Evolutionary conservation across 768 basidiomycete genomes (phyloP).

Genomic region (Trametes cinnabarina): DNA sequence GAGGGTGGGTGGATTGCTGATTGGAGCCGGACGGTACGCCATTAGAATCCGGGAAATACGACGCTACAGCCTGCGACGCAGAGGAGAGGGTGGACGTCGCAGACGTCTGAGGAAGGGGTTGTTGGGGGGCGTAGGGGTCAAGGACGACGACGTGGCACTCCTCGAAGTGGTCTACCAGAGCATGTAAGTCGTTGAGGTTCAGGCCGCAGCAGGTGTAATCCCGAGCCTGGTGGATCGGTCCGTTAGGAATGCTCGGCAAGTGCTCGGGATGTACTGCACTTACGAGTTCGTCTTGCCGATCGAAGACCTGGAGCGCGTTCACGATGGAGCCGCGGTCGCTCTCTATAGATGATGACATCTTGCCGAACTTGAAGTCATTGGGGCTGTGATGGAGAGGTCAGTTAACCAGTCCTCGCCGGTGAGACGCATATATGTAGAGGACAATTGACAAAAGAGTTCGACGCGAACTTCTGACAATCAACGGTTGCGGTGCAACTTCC

Average conservation of each 20-base stretch:
- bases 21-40: slow-evolving; percentile 4
- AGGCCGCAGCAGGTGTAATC: slow-evolving; percentile 91
- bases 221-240: slow-evolving; percentile 50
- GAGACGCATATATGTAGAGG: background rate
- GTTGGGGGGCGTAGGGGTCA: slow-evolving; percentile 38
- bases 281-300: slow-evolving; percentile 72
- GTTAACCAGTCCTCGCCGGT: too few relatives aligned
- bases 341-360: slow-evolving; percentile 54
- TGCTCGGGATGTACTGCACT: slow-evolving; percentile 28
- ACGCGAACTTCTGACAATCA: too few relatives aligned
- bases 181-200: slow-evolving; percentile 71
- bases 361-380: slow-evolving; percentile 46
- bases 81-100: slow-evolving; percentile 3
- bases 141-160: slow-evolving; percentile 82
- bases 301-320: slow-evolving; percentile 65
- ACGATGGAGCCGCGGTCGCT: slow-evolving; percentile 58
- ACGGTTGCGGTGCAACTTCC: too few relatives aligned
- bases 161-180: slow-evolving; percentile 90
- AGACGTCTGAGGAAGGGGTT: slow-evolving; percentile 11
- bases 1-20: slow-evolving; percentile 19
- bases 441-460: too few relatives aligned
- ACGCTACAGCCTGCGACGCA: slow-evolving; percentile 12
- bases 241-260: background rate
- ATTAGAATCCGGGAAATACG: slow-evolving; percentile 25
- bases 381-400: slow-evolving; percentile 29